Evolutionary conservation across 1,284 basidiomycete species (phyloP), one percentile per base, ranked within the genome.

Genomic region (Phenoliferia sp.): DNA sequence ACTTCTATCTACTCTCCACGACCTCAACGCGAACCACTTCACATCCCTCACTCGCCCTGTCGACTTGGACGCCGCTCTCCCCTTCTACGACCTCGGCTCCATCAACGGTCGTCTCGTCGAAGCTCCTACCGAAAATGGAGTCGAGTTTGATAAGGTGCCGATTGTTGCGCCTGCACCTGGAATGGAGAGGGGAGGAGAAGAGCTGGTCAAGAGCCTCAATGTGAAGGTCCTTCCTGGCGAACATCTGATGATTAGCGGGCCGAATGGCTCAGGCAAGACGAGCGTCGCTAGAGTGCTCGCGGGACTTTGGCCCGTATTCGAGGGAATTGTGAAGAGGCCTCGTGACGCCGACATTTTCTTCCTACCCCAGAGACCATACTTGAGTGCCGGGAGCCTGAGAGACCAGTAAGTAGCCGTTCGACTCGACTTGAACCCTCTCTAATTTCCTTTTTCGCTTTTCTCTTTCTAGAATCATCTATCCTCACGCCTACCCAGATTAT

Each of bases 311-410:
- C 73, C 85, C 77, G 76, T 87, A 75, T 79, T 81, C 72, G 76
- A 78, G 65, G 79, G 82, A 28, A 69, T 76, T 48, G 71, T 81
- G 31, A 72, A 68, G 15, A 76, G 71, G 77, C 86, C 65, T 75
- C 80, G 65, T 74, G 84, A 39, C 83, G 77, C 77, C 56, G 86
- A 85, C 7, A 85, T 96, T 63, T 90, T 96, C 76, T 90, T 96
- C 73, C 84, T 99, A 1, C 95, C 94, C 4, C 95, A 98, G 80
- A 83, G 92, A 44, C 88, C 93, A 29, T 97, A 97, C 79, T 90
- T 96, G 83, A 88, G 90, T 55, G 85, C 88, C 0, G 94, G 94
- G 5, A 89, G 87, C 70, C 80, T 98, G 52, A 81, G 94, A 10
- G 93, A 96, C 75, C 94, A 98, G 84, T 86, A 75, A 77, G 85